phyloP scores from a whole-genome alignment of 2,329 filamentous ascomycete species.

The Huntiella bhutanensis region DNA sequence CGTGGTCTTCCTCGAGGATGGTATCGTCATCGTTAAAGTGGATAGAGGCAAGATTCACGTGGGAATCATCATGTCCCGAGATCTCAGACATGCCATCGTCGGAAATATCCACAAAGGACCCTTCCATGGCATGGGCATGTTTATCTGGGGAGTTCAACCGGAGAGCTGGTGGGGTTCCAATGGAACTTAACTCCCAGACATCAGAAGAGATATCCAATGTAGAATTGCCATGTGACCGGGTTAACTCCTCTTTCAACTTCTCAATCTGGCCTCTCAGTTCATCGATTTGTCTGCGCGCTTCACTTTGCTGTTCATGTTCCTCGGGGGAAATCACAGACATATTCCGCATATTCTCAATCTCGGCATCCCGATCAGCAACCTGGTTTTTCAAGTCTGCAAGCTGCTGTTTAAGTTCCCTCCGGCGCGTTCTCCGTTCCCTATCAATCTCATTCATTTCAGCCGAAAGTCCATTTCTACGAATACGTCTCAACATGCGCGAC shows the following conservation, averaged over 20 bases:
- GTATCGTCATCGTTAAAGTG: too few species aligned
- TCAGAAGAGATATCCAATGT: slow-evolving; percentile 2
- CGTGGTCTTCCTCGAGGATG: too few species aligned
- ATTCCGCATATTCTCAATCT: slow-evolving; percentile 33
- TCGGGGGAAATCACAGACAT: slow-evolving; percentile 14
- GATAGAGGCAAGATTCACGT: too few species aligned
- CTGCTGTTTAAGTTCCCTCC: slow-evolving; percentile 24
- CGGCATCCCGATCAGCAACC: slow-evolving; percentile 30
- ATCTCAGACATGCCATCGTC: too few species aligned
- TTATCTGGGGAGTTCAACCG: slow-evolving; percentile 15
- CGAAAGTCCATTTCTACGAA: slow-evolving; percentile 36
- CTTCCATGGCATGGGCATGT: slow-evolving; percentile 14
- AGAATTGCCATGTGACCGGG: slow-evolving; percentile 11
- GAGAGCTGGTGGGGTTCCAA: slow-evolving; percentile 1
- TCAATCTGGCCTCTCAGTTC: slow-evolving; percentile 23
- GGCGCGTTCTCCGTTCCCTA: slow-evolving; percentile 25
- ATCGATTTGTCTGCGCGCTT: slow-evolving; percentile 18
- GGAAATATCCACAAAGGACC: too few species aligned
- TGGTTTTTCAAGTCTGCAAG: slow-evolving; percentile 29
- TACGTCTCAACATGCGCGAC: slow-evolving; percentile 36
- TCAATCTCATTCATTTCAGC: slow-evolving; percentile 37
- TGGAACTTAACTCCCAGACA: slow-evolving; percentile 1
- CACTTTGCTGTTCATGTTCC: neutral
- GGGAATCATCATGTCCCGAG: too few species aligned
- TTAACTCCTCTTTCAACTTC: slow-evolving; percentile 19